phyloP scores from a whole-genome alignment of 2,329 filamentous ascomycete species.

The Pseudogymnoascus sp. region DNA sequence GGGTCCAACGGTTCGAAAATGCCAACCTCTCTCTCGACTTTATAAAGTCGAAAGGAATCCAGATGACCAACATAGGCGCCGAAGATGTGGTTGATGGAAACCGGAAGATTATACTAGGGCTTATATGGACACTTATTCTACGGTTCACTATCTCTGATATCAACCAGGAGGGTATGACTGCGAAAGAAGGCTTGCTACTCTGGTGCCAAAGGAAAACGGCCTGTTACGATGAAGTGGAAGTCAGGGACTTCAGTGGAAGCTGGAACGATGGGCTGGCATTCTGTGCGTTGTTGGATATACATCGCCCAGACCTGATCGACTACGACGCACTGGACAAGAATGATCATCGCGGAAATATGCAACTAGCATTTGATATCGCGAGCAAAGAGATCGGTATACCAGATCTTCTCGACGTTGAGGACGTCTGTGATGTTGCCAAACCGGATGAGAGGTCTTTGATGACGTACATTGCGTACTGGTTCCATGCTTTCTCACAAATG shows the following conservation, averaged over 20 bases:
- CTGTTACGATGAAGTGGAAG: constrained; percentile 94
- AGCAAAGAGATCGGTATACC: constrained; percentile 95
- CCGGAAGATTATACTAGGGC: constrained; percentile 88
- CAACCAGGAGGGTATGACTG: constrained; percentile 94
- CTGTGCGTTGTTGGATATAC: constrained; percentile 91
- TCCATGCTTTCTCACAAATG: constrained; percentile 98
- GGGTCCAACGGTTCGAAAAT: constrained; percentile 96
- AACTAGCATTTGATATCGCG: constrained; percentile 93
- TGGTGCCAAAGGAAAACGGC: constrained; percentile 99
- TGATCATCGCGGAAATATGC: constrained; percentile 95
- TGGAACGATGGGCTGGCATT: constrained; percentile 98
- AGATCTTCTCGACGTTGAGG: constrained; percentile 89
- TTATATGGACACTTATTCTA: constrained; percentile 98
- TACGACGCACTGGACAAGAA: constrained; percentile 90
- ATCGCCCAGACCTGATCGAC: constrained; percentile 93
- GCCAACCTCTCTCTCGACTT: constrained; percentile 93
- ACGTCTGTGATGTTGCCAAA: constrained; percentile 93
- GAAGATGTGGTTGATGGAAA: constrained; percentile 98
- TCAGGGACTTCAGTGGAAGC: constrained; percentile 87
- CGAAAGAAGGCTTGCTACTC: constrained; percentile 86
- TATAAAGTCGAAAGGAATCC: constrained; percentile 81
- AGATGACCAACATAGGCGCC: constrained; percentile 96
- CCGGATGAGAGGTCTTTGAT: constrained; percentile 95
- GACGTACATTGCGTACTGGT: constrained; percentile 99
- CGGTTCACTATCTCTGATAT: constrained; percentile 98